Percentiles rank a stretch among this genome's conserved stretches.
phyloP scores from a whole-genome alignment of 164 flowering plant genomes.

The Brasenia schreberi region DNA sequence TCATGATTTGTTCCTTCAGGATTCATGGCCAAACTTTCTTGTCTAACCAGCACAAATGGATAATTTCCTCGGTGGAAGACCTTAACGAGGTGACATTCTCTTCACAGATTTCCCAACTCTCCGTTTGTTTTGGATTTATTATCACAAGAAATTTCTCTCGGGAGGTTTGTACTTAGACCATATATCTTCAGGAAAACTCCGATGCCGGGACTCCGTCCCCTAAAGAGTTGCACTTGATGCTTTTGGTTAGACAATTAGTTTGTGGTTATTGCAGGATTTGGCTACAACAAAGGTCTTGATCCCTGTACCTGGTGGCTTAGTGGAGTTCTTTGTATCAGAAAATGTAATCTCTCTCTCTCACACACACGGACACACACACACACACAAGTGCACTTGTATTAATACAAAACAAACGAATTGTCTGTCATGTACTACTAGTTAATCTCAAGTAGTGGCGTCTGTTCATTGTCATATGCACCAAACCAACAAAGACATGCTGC shows the following conservation, averaged over 20 bases:
- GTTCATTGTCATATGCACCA: too few species aligned
- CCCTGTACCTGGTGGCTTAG: slow-evolving; percentile 46
- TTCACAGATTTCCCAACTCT: not conserved
- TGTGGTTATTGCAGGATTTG: slow-evolving; percentile 26
- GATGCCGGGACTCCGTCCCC: too few species aligned
- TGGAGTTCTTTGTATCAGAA: slow-evolving; percentile 51
- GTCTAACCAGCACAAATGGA: not conserved
- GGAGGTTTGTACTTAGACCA: too few species aligned
- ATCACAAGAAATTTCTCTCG: too few species aligned
- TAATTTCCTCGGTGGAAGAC: not conserved
- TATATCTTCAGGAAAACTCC: too few species aligned
- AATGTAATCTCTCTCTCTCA: slow-evolving; percentile 23
- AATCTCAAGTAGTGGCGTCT: too few species aligned
- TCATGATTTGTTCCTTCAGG: not conserved
- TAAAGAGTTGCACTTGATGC: not conserved
- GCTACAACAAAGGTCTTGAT: slow-evolving; percentile 44
- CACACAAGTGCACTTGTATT: not conserved
- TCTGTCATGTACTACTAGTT: too few species aligned
- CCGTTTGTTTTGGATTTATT: too few species aligned
- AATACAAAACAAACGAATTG: too few species aligned
- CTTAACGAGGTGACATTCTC: not conserved
- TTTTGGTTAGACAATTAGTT: not conserved
- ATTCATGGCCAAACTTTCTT: not conserved
- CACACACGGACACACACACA: not conserved
- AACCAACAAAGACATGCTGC: too few species aligned